Evolutionary conservation across 148 eudicot genomes (phyloP).

Genomic region (Salicornia ramosissima): DNA sequence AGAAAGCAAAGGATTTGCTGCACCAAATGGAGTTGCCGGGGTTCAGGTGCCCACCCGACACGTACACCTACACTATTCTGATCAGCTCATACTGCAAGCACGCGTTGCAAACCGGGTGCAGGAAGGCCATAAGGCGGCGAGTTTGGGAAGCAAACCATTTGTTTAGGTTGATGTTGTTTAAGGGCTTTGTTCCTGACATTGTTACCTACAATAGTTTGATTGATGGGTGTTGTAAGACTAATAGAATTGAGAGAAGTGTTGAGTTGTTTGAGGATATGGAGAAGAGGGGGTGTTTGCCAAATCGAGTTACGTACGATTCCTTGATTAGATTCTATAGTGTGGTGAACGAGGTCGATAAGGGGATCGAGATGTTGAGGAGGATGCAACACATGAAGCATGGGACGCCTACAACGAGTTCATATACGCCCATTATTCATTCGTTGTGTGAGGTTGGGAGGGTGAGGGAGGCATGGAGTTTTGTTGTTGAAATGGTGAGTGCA

Average conservation of each 20-base stretch:
- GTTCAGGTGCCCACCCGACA: slow-evolving; percentile 75
- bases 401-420: slow-evolving; percentile 58
- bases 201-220: slow-evolving; percentile 85
- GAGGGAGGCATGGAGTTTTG: slow-evolving; percentile 49
- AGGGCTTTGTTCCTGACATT: slow-evolving; percentile 84
- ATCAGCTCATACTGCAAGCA: slow-evolving; percentile 71
- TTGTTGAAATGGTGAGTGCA: slow-evolving; percentile 57
- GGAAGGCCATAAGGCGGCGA: slow-evolving; percentile 71
- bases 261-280: slow-evolving; percentile 78
- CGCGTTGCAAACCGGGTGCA: slow-evolving; percentile 62
- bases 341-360: slow-evolving; percentile 70
- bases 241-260: slow-evolving; percentile 71
- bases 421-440: slow-evolving; percentile 68
- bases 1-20: slow-evolving; percentile 58
- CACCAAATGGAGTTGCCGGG: slow-evolving; percentile 88
- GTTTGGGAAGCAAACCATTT: slow-evolving; percentile 90
- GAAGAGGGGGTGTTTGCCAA: slow-evolving; percentile 53
- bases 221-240: slow-evolving; percentile 85
- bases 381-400: slow-evolving; percentile 63
- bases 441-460: slow-evolving; percentile 73
- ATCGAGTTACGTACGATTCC: slow-evolving; percentile 75
- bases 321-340: slow-evolving; percentile 70
- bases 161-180: slow-evolving; percentile 65
- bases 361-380: slow-evolving; percentile 58
- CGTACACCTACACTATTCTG: slow-evolving; percentile 63